Percentiles rank a stretch among this genome's conserved stretches.
Evolutionary conservation across 805 yeast genomes (phyloP).

Genomic region (Candida schatavii): DNA sequence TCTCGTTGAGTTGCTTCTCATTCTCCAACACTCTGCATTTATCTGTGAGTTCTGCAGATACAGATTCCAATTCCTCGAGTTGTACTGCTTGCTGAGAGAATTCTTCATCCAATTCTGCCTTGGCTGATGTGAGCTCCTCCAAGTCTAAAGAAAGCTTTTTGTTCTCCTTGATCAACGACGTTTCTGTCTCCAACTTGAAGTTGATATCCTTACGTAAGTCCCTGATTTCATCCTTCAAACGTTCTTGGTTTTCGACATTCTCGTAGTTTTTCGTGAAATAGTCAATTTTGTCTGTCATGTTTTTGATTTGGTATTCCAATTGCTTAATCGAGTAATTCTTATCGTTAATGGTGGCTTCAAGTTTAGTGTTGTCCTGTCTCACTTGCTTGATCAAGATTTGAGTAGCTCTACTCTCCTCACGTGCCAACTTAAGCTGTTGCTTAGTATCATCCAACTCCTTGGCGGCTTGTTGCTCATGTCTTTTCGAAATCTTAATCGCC

Average conservation of each 20-base stretch:
- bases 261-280: constrained; percentile 49
- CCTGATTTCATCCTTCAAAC: constrained; percentile 51
- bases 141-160: constrained; percentile 59
- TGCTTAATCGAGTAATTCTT: constrained; percentile 54
- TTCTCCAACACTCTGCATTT: constrained; percentile 29
- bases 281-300: constrained; percentile 54
- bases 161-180: constrained; percentile 60
- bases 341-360: constrained; percentile 57
- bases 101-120: constrained; percentile 25
- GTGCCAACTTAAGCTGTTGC: constrained; percentile 43
- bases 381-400: constrained; percentile 54
- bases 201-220: constrained; percentile 52
- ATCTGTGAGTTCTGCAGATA: constrained; percentile 23
- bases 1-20: constrained; percentile 33
- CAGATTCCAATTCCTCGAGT: constrained; percentile 34
- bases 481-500: constrained; percentile 58
- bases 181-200: constrained; percentile 59
- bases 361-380: constrained; percentile 46
- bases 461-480: constrained; percentile 55
- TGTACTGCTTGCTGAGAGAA: constrained; percentile 40
- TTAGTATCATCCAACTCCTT: constrained; percentile 47
- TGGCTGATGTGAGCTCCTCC: constrained; percentile 40
- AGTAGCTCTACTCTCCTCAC: constrained; percentile 52
- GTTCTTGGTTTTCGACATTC: constrained; percentile 40
- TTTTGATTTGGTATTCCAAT: constrained; percentile 44